Evolutionary conservation across 140 eudicot species (phyloP).

Genomic region (Cichorium intybus): DNA sequence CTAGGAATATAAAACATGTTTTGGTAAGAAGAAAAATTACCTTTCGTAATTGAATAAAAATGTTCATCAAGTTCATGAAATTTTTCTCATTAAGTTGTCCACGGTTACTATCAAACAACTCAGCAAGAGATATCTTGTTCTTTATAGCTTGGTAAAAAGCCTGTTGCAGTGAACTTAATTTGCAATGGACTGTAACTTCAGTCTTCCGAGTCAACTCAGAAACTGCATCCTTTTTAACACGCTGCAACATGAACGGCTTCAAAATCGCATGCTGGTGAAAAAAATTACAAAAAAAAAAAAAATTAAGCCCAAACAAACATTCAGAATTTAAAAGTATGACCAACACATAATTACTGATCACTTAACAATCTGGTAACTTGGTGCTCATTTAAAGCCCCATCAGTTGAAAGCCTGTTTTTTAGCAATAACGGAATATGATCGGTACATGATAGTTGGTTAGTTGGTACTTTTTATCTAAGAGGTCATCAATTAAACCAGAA

Average conservation of each 20-base stretch:
- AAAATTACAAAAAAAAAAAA: not conserved
- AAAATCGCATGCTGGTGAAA: slow-evolving; percentile 71
- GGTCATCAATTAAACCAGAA: not conserved
- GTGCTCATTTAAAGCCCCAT: slow-evolving; percentile 83
- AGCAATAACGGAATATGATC: no score
- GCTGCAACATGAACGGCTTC: slow-evolving; percentile 85
- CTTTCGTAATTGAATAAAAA: slow-evolving; percentile 97
- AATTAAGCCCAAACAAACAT: not conserved
- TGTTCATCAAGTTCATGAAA: slow-evolving; percentile 85
- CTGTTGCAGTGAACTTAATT: slow-evolving; percentile 80
- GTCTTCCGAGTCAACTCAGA: slow-evolving; percentile 70
- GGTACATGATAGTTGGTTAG: no score
- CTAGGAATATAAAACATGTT: slow-evolving; percentile 6
- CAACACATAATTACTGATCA: slow-evolving; percentile 5
- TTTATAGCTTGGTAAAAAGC: slow-evolving; percentile 88
- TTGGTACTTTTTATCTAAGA: no score
- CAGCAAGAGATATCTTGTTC: slow-evolving; percentile 94
- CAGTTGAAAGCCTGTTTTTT: no score
- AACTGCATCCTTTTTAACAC: slow-evolving; percentile 79
- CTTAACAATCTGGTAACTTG: slow-evolving; percentile 83
- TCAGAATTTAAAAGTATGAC: not conserved
- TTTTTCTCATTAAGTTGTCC: slow-evolving; percentile 88
- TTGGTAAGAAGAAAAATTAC: slow-evolving; percentile 28
- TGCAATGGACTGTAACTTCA: slow-evolving; percentile 76
- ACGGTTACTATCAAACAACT: slow-evolving; percentile 83